Evolutionary conservation across 1,139 yeast genomes (phyloP), one percentile per base, ranked within the genome.

Genomic region (Magnusiomyces sp.): DNA sequence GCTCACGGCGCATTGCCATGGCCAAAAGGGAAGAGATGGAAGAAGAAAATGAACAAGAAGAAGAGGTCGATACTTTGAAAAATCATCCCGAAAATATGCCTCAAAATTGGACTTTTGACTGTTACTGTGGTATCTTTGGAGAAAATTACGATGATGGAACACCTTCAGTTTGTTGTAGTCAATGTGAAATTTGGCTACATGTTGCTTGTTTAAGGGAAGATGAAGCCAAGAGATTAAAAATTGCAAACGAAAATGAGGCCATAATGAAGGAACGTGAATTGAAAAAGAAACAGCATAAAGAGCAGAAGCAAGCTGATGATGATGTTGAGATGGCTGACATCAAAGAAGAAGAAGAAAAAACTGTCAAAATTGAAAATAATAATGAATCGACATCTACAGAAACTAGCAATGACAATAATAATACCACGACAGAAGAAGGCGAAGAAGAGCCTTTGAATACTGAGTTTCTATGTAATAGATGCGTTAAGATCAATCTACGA

Each of bases 181-280:
- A 64, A 49, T 71, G 75, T 54, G 64, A 61, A 19, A 66, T 71
- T 47, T 71, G 75, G 74, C 67, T 70, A 62, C 75, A 71, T 53
- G 62, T 69, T 40, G 63, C 61, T 43, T 71, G 73, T 55, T 61
- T 68, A 34, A 42, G 16, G 9, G 46, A 46, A 10, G 34, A 19
- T 11, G 50, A 49, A 32, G 34, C 41, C n/a, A 47, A 40, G 34
- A 32, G 38, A 32, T 44, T 31, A 17, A 34, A 50, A 32, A 41
- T 13, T 33, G 44, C 44, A 7, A 45, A 19, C 7, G 49, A 43
- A 27, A 36, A 29, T 23, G 38, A 47, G 20, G 27, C 14, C 23
- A 37, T 36, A 36, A 36, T 17, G 38, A 27, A 32, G 31, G 31
- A 20, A 32, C 31, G 13, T 27, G n/a, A 32, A 29, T 39, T 31